A percentile compares a stretch with the other conserved stretches of the same genome.
Evolutionary conservation across 306 rosid genomes (phyloP).

Genomic region (Benincasa hispida): DNA sequence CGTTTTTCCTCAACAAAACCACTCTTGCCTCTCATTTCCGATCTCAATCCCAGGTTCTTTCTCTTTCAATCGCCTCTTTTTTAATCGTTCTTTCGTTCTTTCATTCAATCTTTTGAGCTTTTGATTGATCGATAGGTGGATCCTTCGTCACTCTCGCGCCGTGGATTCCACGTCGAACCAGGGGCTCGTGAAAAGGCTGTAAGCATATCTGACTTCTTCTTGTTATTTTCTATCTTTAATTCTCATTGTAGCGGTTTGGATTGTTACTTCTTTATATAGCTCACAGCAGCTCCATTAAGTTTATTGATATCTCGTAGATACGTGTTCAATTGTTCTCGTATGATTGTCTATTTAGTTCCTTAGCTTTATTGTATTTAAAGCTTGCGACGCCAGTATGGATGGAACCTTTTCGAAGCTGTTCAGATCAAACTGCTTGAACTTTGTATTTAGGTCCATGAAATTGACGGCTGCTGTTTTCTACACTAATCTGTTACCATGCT

Average conservation of each 20-base stretch:
- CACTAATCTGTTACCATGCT: neutral
- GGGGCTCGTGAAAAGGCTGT: conserved; percentile 89
- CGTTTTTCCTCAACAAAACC: conserved; percentile 52
- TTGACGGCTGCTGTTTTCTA: neutral
- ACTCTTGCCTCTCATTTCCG: conserved; percentile 45
- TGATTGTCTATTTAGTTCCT: neutral
- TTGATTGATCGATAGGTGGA: conserved; percentile 26
- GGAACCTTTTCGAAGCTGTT: neutral
- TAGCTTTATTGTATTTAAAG: neutral
- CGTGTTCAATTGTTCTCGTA: neutral
- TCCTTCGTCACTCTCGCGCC: conserved; percentile 37
- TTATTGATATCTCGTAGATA: neutral
- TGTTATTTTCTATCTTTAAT: neutral
- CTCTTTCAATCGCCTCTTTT: neutral
- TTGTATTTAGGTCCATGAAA: neutral
- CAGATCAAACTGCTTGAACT: neutral
- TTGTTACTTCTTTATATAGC: neutral
- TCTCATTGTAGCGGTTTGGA: neutral
- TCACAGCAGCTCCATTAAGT: neutral
- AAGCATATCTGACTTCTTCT: conserved; percentile 16
- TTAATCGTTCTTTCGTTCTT: neutral
- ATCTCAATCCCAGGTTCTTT: conserved; percentile 37
- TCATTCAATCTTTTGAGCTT: conserved; percentile 1
- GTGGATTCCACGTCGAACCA: conserved; percentile 58
- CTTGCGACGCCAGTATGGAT: neutral